Conservation (phyloP, 495 filamentous ascomycete genomes). For the Annulohypoxylon bovei region DNA sequence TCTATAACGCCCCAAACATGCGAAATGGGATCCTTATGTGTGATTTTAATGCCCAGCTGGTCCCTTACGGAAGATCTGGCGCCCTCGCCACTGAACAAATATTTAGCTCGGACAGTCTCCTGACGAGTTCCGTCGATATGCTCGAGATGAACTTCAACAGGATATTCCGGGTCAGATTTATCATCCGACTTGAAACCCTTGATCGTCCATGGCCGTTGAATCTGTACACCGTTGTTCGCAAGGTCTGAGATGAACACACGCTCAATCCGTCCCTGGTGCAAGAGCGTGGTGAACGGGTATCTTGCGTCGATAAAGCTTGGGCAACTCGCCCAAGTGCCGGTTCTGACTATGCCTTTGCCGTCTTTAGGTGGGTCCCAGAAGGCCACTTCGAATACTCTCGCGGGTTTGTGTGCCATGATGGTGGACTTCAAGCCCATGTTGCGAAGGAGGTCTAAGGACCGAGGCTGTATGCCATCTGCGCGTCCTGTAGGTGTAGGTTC, state of each 20-base stretch:
- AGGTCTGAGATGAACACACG: constrained; percentile 75
- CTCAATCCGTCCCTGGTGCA: constrained; percentile 81
- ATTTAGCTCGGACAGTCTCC: constrained; percentile 65
- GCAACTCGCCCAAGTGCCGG: constrained; percentile 75
- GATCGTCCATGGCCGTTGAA: constrained; percentile 70
- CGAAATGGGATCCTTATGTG: constrained; percentile 70
- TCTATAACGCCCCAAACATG: constrained; percentile 83
- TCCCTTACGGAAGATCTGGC: constrained; percentile 68
- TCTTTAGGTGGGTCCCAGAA: constrained; percentile 77
- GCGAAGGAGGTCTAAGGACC: constrained; percentile 77
- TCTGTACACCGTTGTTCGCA: constrained; percentile 62
- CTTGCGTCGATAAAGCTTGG: constrained; percentile 78
- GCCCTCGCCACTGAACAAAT: constrained; percentile 70
- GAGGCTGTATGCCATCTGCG: constrained; percentile 83
- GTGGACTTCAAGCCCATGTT: constrained; percentile 77
- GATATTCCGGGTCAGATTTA: constrained; percentile 66
- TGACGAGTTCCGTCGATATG: constrained; percentile 75
- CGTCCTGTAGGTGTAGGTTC: constrained; percentile 76
- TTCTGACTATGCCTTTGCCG: constrained; percentile 70
- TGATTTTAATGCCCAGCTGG: constrained; percentile 69
- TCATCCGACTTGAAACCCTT: constrained; percentile 70
- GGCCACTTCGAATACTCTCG: constrained; percentile 77
- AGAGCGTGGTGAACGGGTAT: constrained; percentile 78
- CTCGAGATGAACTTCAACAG: constrained; percentile 73
- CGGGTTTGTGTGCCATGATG: constrained; percentile 79